Evolutionary conservation across 805 yeast genomes (phyloP), one percentile per base, ranked within the genome.

Genomic region (Saccharomycopsis guyanensis): DNA sequence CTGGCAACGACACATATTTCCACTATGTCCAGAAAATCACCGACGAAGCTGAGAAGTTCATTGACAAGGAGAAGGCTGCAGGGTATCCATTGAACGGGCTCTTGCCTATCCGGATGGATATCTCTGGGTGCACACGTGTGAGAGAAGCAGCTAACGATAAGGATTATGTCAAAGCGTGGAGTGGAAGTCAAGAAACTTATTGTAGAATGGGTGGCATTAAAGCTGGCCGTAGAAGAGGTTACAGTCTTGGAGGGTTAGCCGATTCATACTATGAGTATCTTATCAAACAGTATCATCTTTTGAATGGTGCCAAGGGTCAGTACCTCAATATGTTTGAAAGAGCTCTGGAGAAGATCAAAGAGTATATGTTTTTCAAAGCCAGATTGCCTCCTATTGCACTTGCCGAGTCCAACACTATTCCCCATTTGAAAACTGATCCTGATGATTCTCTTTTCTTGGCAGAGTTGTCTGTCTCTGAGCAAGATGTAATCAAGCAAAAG

Each of bases 191-290:
- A 15, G 62, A 57, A 44, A 58, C 63, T 4, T 62, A 62, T 36
- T 70, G 75, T 51, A 55, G 60, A 32, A 57, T 56, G 42, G 51
- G 55, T 4, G 61, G 57, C 4, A 22, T 45, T 29, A 23, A 45
- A 52, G 42, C 47, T 56, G 27, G 42, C 2, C 35, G 38, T 6
- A 18, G 23, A 19, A 53, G 57, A 39, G 41, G 42, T 8, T 68
- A 57, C 47, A 56, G 72, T 1, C 46, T 70, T 4, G 75, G 73
- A 12, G 73, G 70, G 1, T 56, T 65, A 8, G 66, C 64, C 15
- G 76, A 71, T 50, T 70, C 76, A 1, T 66, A 68, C 38, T 74
- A 72, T 53, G 77, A 71, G 53, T 73, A 71, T 54, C 55, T 73
- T 46, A 64, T 74, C 42, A 76, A 76, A 57, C 66, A 71, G 56